phyloP scores from a whole-genome alignment of 352 stramenopile species.

The Phytophthora gonapodyides region DNA sequence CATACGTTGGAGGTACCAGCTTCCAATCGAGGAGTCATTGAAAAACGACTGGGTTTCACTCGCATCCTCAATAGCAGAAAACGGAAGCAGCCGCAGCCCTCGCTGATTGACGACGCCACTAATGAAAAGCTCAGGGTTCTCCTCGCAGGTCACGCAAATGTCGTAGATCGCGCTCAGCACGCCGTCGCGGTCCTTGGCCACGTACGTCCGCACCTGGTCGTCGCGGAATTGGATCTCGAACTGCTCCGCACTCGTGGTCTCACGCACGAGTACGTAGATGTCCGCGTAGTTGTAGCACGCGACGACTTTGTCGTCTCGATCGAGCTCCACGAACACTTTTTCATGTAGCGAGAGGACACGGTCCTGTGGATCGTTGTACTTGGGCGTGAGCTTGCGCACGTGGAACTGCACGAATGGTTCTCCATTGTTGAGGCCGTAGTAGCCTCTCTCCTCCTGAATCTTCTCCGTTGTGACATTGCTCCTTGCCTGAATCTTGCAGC shows the following conservation, averaged over 20 bases:
- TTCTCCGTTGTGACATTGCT: conserved; percentile 43
- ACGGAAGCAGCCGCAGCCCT: conserved; percentile 68
- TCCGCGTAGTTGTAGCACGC: conserved; percentile 65
- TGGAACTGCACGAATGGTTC: conserved; percentile 74
- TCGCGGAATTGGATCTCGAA: conserved; percentile 84
- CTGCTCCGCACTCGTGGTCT: conserved; percentile 42
- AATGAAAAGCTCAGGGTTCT: conserved; percentile 78
- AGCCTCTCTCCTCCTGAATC: conserved; percentile 51
- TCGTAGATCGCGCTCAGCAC: conserved; percentile 82
- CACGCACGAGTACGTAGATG: conserved; percentile 74
- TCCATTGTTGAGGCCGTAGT: conserved; percentile 51
- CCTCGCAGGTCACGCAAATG: conserved; percentile 73
- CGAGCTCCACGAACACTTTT: conserved; percentile 71
- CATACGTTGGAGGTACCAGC: conserved; percentile 81
- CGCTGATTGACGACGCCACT: conserved; percentile 68
- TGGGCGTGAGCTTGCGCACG: conserved; percentile 70
- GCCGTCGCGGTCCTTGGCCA: conserved; percentile 68
- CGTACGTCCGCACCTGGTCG: conserved; percentile 62
- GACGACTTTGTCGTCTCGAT: conserved; percentile 53
- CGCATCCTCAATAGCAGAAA: conserved; percentile 72
- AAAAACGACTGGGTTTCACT: conserved; percentile 79
- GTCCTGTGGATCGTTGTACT: conserved; percentile 52
- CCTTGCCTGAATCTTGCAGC: conserved; percentile 51
- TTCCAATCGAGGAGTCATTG: conserved; percentile 78
- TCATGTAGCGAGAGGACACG: conserved; percentile 72